Base-by-base conservation (phyloP, 2,329 filamentous ascomycete genomes). In the Colletotrichum tamarilloi region DNA sequence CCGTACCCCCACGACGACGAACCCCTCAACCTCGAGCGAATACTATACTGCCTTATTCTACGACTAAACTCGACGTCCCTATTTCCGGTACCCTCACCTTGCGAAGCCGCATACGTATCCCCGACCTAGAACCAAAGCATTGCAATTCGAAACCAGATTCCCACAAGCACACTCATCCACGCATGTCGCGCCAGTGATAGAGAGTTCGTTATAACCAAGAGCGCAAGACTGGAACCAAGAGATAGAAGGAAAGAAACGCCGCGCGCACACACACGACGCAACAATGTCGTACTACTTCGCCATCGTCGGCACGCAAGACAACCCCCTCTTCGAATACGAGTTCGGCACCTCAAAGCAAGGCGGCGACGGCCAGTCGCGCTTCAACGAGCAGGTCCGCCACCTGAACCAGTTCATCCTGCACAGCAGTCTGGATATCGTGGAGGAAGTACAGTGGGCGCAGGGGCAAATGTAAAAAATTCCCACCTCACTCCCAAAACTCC, bases 361-460 rank as follows among this genome's bases (percentile, higher is more conserved):
- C 85, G 96, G 96, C 81, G 97, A 98, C 87, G 97, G 97, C 78
- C 88, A 95, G 81, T 90, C 96, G 74, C 93, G 94, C 80, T 98
- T 98, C 87, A 91, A 90, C 72, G 94, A 97, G 76, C 92, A 97
- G 79, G 93, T 96, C 67, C 92, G 94, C 75, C 94, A 97, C 83
- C 93, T 98, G 88, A 98, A 98, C 85, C 97, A 98, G 83, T 98
- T 99, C 86, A 95, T 98, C 81, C 92, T 98, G 38, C 96, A 99
- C 85, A 95, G 94, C 77, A 94, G 94, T 76, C 87, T 99, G 70
- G 97, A 99, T 82, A 94, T 98, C 58, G 94, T 98, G 64, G 97
- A 99, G 85, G 97, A 99, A 84, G 92, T 96, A 35, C 97, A 98
- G 85, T 99, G 97, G 96, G 93, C 91, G 7, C 94, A 88, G 74